These are phyloP conservation scores for Leccinum pellstonianum DNA, from an alignment of 768 basidiomycete species.

Conservation along the genomic window DNA sequence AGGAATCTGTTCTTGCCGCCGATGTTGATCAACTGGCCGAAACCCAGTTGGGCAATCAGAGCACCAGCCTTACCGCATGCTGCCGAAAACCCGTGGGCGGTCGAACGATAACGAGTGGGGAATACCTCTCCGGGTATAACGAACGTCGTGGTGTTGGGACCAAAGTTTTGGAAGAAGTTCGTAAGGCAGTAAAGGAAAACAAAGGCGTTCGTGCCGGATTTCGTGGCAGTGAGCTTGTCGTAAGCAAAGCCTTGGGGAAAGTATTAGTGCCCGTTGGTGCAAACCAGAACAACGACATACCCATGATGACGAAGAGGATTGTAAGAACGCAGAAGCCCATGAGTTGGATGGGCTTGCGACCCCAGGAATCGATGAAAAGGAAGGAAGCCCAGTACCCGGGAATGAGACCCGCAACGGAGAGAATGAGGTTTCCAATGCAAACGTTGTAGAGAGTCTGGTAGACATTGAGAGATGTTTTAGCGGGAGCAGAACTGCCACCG, in stretches of 20 bases:
- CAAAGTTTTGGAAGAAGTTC: constrained; percentile 90
- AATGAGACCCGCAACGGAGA: constrained; percentile 75
- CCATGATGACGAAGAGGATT: constrained; percentile 65
- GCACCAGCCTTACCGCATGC: constrained; percentile 84
- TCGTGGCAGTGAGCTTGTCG: constrained; percentile 50
- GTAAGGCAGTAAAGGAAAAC: constrained; percentile 85
- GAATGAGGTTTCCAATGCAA: constrained; percentile 72
- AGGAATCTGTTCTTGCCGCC: constrained; percentile 62
- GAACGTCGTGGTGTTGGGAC: constrained; percentile 80
- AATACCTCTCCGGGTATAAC: constrained; percentile 79
- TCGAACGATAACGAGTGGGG: constrained; percentile 87
- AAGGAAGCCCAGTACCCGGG: constrained; percentile 67
- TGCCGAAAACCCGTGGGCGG: constrained; percentile 81
- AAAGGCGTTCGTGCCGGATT: constrained; percentile 52
- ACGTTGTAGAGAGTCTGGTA: constrained; percentile 63
- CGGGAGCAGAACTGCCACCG: constrained; percentile 41
- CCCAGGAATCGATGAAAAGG: constrained; percentile 73
- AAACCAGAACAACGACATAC: constrained; percentile 36
- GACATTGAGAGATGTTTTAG: constrained; percentile 37
- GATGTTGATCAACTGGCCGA: constrained; percentile 65
- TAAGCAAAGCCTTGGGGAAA: constrained; percentile 59
- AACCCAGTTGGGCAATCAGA: constrained; percentile 77
- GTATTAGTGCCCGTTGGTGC: constrained; percentile 1
- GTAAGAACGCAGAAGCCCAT: constrained; percentile 75
- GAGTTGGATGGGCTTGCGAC: constrained; percentile 78